A percentile compares a stretch with the other conserved stretches of the same genome.
Conservation (phyloP, 2,329 filamentous ascomycete genomes). For the Colletotrichum destructivum region DNA sequence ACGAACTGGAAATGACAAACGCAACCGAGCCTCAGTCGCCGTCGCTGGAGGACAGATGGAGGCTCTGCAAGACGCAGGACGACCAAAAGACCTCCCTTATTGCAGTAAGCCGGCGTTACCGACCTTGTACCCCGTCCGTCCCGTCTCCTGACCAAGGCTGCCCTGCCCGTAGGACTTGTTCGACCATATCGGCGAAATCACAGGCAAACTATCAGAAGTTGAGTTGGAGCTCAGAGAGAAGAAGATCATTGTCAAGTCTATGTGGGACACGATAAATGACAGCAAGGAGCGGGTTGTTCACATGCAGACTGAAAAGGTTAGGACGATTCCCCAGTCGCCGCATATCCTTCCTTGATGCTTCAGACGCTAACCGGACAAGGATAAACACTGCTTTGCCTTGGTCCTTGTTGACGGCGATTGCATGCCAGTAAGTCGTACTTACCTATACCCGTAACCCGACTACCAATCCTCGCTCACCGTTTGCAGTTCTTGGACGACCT, state of each 20-base stretch:
- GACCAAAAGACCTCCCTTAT: constrained; percentile 21
- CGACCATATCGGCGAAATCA: background rate
- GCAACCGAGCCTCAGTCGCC: background rate
- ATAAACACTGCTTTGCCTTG: constrained; percentile 48
- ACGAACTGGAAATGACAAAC: background rate
- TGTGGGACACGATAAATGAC: background rate
- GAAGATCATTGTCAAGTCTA: constrained; percentile 8
- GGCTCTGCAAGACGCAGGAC: constrained; percentile 3
- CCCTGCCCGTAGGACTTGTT: constrained; percentile 28
- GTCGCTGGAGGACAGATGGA: background rate
- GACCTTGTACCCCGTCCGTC: too few species aligned
- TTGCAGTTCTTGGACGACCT: constrained; percentile 53
- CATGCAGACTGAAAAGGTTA: constrained; percentile 15
- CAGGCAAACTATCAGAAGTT: background rate
- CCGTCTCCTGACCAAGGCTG: too few species aligned
- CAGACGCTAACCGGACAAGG: constrained; percentile 32
- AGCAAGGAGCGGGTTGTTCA: background rate
- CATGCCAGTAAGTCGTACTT: constrained; percentile 50
- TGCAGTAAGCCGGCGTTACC: background rate
- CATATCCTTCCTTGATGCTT: background rate
- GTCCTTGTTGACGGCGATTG: constrained; percentile 57
- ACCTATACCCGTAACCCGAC: rapidly evolving
- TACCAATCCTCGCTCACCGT: background rate
- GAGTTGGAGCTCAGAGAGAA: constrained; percentile 9
- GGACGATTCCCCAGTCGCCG: background rate